Percentiles rank a stretch among this genome's conserved stretches.
Conservation (phyloP, 768 basidiomycete genomes). For the Trametes elegans region DNA sequence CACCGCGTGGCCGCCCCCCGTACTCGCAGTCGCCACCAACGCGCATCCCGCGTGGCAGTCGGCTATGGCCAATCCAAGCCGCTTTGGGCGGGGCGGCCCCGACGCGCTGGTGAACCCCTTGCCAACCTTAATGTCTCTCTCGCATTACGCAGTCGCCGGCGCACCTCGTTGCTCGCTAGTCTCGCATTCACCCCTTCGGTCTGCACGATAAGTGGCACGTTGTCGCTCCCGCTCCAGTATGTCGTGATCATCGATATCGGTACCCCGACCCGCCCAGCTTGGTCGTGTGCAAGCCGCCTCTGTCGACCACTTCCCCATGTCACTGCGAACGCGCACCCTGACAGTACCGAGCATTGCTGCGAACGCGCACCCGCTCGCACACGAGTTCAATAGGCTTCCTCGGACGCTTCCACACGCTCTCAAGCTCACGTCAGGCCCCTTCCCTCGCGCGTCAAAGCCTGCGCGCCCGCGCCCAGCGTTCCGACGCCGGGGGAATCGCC, state of each 20-base stretch:
- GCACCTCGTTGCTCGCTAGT: constrained; percentile 18
- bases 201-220: constrained; percentile 8
- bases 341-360: background rate
- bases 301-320: too few species aligned
- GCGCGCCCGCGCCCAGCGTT: background rate
- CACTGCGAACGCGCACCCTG: background rate
- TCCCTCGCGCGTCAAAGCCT: background rate
- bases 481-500: constrained; percentile 7
- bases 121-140: constrained; percentile 14
- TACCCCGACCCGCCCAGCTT: background rate
- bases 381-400: background rate
- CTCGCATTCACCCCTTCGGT: background rate
- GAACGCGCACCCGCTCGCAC: background rate
- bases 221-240: constrained; percentile 1
- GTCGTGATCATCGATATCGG: constrained; percentile 8
- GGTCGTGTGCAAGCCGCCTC: background rate
- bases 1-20: constrained; percentile 9
- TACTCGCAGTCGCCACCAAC: constrained; percentile 9
- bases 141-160: constrained; percentile 2
- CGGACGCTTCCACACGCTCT: background rate
- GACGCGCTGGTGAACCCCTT: constrained; percentile 2
- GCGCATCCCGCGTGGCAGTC: constrained; percentile 8
- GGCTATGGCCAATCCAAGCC: background rate
- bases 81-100: constrained; percentile 3
- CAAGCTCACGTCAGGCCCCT: background rate